Percentiles rank a stretch among this genome's conserved stretches.
Conservation (phyloP, 1,139 yeast genomes). For the Scheffersomyces cryptocercus region DNA sequence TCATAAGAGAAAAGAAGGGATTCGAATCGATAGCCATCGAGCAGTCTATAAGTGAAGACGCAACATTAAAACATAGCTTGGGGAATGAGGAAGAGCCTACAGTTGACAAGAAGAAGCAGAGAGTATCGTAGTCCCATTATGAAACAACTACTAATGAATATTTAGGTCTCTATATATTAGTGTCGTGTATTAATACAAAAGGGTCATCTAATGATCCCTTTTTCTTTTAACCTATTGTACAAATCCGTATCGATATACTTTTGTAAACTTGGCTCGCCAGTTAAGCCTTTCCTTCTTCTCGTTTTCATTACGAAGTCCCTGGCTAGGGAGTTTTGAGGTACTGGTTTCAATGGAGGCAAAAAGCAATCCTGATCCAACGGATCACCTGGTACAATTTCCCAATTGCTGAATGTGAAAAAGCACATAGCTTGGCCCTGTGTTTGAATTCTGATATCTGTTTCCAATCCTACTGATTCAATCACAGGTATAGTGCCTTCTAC, state of each 20-base stretch:
- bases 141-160: not conserved
- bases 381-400: slow-evolving; percentile 89
- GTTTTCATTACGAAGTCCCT: slow-evolving; percentile 91
- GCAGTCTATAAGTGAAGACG: not conserved
- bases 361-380: slow-evolving; percentile 70
- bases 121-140: not conserved
- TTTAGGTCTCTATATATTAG: slow-evolving; percentile 1
- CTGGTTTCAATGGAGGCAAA: slow-evolving; percentile 75
- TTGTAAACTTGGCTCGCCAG: slow-evolving; percentile 74
- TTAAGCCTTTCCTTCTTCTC: slow-evolving; percentile 78
- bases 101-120: not conserved
- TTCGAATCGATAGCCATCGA: slow-evolving; percentile 13
- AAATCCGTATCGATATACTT: slow-evolving; percentile 69
- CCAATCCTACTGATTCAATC: slow-evolving; percentile 87
- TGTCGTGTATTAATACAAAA: not conserved
- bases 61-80: not conserved
- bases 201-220: slow-evolving; percentile 36
- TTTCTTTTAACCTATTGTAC: slow-evolving; percentile 51
- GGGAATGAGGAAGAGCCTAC: not conserved
- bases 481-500: slow-evolving; percentile 76
- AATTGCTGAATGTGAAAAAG: slow-evolving; percentile 61
- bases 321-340: slow-evolving; percentile 67
- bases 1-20: slow-evolving; percentile 24
- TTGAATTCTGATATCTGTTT: slow-evolving; percentile 76
- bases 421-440: slow-evolving; percentile 81